These are phyloP conservation scores for Neonectria sp. DNA, from an alignment of 2,329 filamentous ascomycete species.

Conservation along the genomic window DNA sequence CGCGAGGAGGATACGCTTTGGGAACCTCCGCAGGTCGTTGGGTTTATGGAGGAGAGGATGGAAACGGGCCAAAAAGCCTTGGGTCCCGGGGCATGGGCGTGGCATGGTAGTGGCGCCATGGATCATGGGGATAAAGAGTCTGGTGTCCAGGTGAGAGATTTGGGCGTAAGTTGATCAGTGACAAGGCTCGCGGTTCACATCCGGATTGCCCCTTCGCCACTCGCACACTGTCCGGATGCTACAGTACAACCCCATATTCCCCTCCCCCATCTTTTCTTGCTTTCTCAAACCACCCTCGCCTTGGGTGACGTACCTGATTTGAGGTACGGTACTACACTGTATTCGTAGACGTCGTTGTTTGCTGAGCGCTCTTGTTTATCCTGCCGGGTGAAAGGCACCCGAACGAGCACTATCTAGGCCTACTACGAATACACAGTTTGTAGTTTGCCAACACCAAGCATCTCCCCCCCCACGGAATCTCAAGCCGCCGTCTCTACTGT, in stretches of 20 bases:
- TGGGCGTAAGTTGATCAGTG: neutral
- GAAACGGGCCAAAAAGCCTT: neutral
- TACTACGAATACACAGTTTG: neutral
- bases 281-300: slow-evolving; percentile 4
- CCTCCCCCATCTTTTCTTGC: slow-evolving; percentile 14
- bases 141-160: slow-evolving; percentile 3
- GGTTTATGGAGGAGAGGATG: neutral
- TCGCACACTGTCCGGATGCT: slow-evolving; percentile 12
- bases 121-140: neutral
- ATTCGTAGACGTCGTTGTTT: neutral
- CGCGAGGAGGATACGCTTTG: slow-evolving; percentile 15
- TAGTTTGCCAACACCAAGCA: neutral
- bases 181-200: slow-evolving; percentile 24
- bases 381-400: slow-evolving; percentile 3
- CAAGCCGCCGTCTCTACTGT: neutral
- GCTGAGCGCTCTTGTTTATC: neutral
- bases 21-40: slow-evolving; percentile 18
- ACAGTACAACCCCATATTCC: slow-evolving; percentile 24
- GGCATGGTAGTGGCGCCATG: slow-evolving; percentile 13
- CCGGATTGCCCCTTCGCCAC: slow-evolving; percentile 22
- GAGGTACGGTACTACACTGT: neutral
- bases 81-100: neutral
- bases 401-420: neutral
- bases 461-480: neutral
- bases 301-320: neutral